Percentiles rank a stretch among this genome's conserved stretches.
These are phyloP conservation scores for Aspergillus sergii DNA, from an alignment of 2,329 filamentous ascomycete genomes.

Conservation along the genomic window DNA sequence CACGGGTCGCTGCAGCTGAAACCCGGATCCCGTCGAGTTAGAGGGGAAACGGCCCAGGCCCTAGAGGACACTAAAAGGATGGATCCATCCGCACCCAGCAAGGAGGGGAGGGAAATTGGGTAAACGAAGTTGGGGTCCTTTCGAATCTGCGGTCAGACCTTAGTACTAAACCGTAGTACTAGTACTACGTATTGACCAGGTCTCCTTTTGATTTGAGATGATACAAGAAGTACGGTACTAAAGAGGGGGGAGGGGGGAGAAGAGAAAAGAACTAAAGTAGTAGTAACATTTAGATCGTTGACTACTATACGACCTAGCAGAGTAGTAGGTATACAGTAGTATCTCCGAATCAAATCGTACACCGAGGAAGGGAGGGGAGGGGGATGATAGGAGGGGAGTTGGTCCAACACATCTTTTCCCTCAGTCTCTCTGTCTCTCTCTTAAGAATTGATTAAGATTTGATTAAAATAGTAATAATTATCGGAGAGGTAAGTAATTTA, in stretches of 20 bases:
- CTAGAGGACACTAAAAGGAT: background rate
- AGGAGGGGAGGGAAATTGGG: conserved; percentile 8
- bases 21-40: conserved; percentile 15
- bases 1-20: conserved; percentile 29
- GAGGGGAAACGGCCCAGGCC: conserved; percentile 9
- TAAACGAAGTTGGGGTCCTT: background rate
- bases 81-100: conserved; percentile 2
- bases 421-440: conserved; percentile 21
- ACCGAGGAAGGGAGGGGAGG: background rate
- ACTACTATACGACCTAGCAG: background rate
- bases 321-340: background rate
- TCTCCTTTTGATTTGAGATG: background rate
- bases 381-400: background rate
- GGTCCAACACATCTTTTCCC: conserved; percentile 60
- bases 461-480: conserved; percentile 1
- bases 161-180: background rate
- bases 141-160: conserved; percentile 8
- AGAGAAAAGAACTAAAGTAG: background rate
- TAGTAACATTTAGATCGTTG: background rate
- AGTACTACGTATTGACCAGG: background rate
- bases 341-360: background rate
- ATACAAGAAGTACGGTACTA: background rate
- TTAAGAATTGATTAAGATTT: background rate
- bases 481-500: background rate
- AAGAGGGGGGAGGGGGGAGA: background rate